Percentiles rank a stretch among this genome's conserved stretches.
Conservation (phyloP, 192 early-diverging fungal genomes). For the Mortierella claussenii region DNA sequence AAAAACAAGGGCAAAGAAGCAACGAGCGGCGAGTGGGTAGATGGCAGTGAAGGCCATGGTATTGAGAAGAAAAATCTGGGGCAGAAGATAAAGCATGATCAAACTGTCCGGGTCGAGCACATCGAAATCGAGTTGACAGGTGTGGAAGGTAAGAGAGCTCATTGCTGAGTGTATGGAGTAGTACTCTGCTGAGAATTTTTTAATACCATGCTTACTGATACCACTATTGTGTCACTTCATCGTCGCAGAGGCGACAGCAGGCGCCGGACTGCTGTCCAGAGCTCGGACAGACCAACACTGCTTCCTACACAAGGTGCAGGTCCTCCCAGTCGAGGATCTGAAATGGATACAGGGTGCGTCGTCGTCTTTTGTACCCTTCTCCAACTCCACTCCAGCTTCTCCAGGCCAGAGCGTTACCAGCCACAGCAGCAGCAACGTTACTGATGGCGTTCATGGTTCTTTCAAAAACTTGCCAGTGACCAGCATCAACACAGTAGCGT, state of each 20-base stretch:
- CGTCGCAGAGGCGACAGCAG: conserved; percentile 26
- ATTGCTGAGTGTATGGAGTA: no score
- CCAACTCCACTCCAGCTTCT: background rate
- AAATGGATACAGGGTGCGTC: conserved; percentile 17
- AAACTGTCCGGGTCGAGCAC: conserved; percentile 16
- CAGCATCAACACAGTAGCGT: no score
- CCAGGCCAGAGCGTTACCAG: no score
- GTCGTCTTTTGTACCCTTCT: background rate
- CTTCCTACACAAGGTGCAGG: conserved; percentile 34
- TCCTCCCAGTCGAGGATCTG: conserved; percentile 24
- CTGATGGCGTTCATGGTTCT: no score
- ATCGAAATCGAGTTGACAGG: conserved; percentile 45
- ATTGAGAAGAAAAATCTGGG: background rate
- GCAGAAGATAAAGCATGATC: conserved; percentile 5
- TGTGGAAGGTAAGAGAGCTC: conserved; percentile 40
- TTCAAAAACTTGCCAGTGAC: no score
- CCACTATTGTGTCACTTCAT: background rate
- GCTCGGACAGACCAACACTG: conserved; percentile 34
- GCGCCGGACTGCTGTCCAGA: conserved; percentile 29
- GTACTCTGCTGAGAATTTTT: no score
- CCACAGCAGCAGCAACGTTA: conserved; percentile 2
- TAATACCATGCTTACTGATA: no score
- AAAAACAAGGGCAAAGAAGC: background rate
- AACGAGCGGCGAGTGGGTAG: background rate
- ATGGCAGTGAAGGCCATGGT: background rate